These are phyloP conservation scores for Cornus suecica DNA, from an alignment of 148 eudicot species.

Conservation along the genomic window DNA sequence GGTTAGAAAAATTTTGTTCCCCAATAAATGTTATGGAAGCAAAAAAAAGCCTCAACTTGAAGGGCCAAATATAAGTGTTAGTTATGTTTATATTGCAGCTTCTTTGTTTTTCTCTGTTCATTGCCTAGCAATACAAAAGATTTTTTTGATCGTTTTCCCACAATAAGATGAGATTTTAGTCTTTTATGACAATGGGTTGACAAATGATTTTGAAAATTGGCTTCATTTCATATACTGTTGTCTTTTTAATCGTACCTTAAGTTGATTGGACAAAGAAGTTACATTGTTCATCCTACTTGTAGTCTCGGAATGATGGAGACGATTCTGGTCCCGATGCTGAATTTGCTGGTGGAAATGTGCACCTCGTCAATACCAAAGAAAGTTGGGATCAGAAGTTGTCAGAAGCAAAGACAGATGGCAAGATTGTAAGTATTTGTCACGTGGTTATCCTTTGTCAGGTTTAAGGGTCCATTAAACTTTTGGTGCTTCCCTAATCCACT, in stretches of 20 bases:
- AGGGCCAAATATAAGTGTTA: not conserved
- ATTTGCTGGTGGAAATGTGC: slow-evolving; percentile 77
- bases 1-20: not conserved
- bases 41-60: not conserved
- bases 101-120: not conserved
- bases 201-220: not conserved
- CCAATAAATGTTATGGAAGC: not conserved
- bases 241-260: not conserved
- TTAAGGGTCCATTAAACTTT: not conserved
- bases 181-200: not conserved
- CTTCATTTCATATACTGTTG: not conserved
- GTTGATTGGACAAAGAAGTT: slow-evolving; percentile 8
- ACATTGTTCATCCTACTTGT: slow-evolving; percentile 14
- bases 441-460: not conserved
- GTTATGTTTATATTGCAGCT: not conserved
- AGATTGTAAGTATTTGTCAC: slow-evolving; percentile 56
- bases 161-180: not conserved
- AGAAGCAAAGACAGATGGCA: slow-evolving; percentile 62
- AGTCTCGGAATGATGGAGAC: slow-evolving; percentile 39
- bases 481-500: not conserved
- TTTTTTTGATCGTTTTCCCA: not conserved
- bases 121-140: not conserved
- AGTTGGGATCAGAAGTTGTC: slow-evolving; percentile 69
- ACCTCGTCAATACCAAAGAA: slow-evolving; percentile 68
- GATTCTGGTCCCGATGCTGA: slow-evolving; percentile 46